Conservation (phyloP, 225 moss, liverwort and hornwort genomes). For the Polytrichum formosum region DNA sequence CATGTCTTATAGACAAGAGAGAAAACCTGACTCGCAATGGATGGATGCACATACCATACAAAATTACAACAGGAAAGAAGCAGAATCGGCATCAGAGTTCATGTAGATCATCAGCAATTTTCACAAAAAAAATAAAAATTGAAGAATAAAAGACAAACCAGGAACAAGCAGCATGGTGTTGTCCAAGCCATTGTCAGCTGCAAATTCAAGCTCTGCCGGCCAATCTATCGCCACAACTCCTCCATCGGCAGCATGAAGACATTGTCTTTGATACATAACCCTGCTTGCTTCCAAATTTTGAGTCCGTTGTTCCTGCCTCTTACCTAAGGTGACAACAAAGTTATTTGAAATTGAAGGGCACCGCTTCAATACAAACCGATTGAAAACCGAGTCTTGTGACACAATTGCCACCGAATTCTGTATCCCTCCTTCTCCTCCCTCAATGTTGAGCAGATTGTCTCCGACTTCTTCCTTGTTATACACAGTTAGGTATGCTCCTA, state of each 20-base stretch:
- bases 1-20: too few relatives aligned
- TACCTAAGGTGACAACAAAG: slow-evolving; percentile 1
- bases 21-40: too few relatives aligned
- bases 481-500: slow-evolving; percentile 15
- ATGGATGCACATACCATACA: too few relatives aligned
- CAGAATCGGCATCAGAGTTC: too few relatives aligned
- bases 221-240: slow-evolving; percentile 86
- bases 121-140: too few relatives aligned
- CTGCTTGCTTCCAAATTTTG: slow-evolving; percentile 15
- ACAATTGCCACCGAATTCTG: slow-evolving; percentile 31
- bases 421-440: background rate
- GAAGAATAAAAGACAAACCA: slow-evolving; percentile 36
- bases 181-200: slow-evolving; percentile 51
- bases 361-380: slow-evolving; percentile 58
- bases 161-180: slow-evolving; percentile 73
- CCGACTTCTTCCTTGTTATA: slow-evolving; percentile 7
- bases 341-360: slow-evolving; percentile 69
- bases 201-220: slow-evolving; percentile 72
- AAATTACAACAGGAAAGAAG: too few relatives aligned
- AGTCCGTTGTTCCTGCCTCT: background rate
- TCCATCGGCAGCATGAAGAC: slow-evolving; percentile 66
- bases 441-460: background rate
- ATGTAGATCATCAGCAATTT: too few relatives aligned
- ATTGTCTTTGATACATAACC: slow-evolving; percentile 60
- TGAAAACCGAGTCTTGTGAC: slow-evolving; percentile 62